Evolutionary conservation across 768 basidiomycete genomes (phyloP).

Genomic region (Tulasnella sp.): DNA sequence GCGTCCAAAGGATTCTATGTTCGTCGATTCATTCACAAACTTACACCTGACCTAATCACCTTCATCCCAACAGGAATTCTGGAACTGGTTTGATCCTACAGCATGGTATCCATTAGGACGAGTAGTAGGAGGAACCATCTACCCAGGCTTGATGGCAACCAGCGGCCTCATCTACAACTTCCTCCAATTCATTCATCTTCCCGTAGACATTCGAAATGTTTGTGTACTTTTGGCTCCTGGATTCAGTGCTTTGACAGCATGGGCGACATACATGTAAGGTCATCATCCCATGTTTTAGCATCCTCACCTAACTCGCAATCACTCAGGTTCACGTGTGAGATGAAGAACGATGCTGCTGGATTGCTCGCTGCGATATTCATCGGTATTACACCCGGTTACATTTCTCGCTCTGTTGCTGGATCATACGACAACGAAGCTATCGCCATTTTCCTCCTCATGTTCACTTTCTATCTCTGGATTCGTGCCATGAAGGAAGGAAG

Average conservation of each 20-base stretch:
- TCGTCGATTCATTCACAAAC: conserved; percentile 23
- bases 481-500: conserved; percentile 90
- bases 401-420: conserved; percentile 96
- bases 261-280: conserved; percentile 84
- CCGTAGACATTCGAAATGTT: conserved; percentile 93
- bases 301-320: background rate
- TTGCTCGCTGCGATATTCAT: conserved; percentile 97
- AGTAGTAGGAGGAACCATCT: conserved; percentile 96
- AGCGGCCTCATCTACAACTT: conserved; percentile 93
- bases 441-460: conserved; percentile 99
- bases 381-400: conserved; percentile 95
- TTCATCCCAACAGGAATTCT: conserved; percentile 63
- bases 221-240: conserved; percentile 95
- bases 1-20: conserved; percentile 94
- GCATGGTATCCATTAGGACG: conserved; percentile 99
- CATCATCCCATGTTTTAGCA: background rate
- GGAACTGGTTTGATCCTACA: conserved; percentile 99
- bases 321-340: conserved; percentile 82
- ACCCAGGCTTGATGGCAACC: conserved; percentile 96
- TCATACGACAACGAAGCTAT: conserved; percentile 99
- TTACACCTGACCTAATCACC: conserved; percentile 6
- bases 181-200: conserved; percentile 77
- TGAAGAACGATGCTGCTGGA: conserved; percentile 91
- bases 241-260: conserved; percentile 92
- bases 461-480: conserved; percentile 96